Evolutionary conservation across 768 basidiomycete genomes (phyloP), one percentile per base, ranked within the genome.

Genomic region (Vararia minispora): DNA sequence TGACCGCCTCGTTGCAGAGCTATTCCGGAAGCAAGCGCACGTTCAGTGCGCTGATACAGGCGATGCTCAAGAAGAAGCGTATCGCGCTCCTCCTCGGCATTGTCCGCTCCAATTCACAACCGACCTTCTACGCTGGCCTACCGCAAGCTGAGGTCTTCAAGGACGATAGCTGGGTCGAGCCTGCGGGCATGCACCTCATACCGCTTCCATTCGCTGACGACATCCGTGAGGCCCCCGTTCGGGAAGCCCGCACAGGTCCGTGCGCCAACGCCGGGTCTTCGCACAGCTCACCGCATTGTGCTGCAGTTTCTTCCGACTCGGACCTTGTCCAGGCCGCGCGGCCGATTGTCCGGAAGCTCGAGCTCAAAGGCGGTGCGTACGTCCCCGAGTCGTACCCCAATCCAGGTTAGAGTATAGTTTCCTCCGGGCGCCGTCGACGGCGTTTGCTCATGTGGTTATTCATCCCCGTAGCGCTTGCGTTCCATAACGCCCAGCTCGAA

Each of bases 151-250:
- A 95, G 55, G 71, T 69, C 33, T 47, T 61, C 24, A 77, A 81
- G 49, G 74, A 78, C 23, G 71, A 68, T 8, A 87, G 85, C 6
- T 83, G 76, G 66, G 76, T 73, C 36, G 79, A 84, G 28, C 88
- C 95, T 24, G 76, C 86, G 2, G 95, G 95, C 5, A 84, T 98
- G 51, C 91, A 98, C 57, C 65, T 98, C 35, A 81, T 97, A 41
- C 82, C 83, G 12, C 57, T 97, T n/a, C 92, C 94, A 1, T 99
- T 85, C 55, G 83, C 86, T 4, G 95, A 99, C 53, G 95, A 99
- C 50, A 82, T 98, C 34, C 76, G 95, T 33, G 66, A 69, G 14
- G 83, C 84, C 5, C 79, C 83, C 2, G 58, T 90, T 9, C 72
- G 78, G 14, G 66, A 74, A 39, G 78, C 68, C 6, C 63, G 69